Percentiles rank a stretch among this genome's conserved stretches.
phyloP scores from a whole-genome alignment of 2,329 filamentous ascomycete genomes.

The Ilyonectria sp. region DNA sequence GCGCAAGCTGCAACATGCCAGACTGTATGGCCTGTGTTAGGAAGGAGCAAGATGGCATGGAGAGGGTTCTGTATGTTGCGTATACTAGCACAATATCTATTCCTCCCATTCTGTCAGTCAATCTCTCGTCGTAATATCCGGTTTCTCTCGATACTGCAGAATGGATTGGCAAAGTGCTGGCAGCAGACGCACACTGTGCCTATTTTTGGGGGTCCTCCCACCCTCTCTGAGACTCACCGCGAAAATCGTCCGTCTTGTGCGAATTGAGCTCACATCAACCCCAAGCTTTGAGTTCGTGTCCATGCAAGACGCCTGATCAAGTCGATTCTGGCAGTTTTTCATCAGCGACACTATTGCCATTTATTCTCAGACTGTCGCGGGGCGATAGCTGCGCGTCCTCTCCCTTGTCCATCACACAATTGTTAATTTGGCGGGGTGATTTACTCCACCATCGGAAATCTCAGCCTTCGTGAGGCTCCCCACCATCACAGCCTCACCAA shows the following conservation, averaged over 20 bases:
- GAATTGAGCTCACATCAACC: slow-evolving; percentile 24
- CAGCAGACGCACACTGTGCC: slow-evolving; percentile 26
- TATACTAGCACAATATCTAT: background rate
- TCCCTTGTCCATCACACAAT: slow-evolving; percentile 18
- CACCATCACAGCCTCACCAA: slow-evolving; percentile 10
- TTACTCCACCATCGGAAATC: slow-evolving; percentile 48
- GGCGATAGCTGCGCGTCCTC: slow-evolving; percentile 15
- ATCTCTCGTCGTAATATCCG: background rate
- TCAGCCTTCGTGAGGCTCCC: slow-evolving; percentile 36
- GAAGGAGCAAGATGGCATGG: background rate
- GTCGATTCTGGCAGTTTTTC: background rate
- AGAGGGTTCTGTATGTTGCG: background rate
- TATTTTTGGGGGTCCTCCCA: slow-evolving; percentile 25
- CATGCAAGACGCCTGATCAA: background rate
- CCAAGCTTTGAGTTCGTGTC: slow-evolving; percentile 7
- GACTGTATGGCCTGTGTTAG: slow-evolving; percentile 5
- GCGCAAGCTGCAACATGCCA: background rate
- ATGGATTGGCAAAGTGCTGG: slow-evolving; percentile 16
- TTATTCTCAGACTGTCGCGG: slow-evolving; percentile 24
- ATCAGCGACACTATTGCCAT: background rate
- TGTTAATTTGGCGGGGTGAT: slow-evolving; percentile 47
- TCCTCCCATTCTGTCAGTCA: background rate
- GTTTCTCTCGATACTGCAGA: background rate
- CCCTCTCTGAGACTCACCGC: slow-evolving; percentile 20
- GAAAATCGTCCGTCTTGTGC: slow-evolving; percentile 28